Conservation (phyloP, 164 flowering plant genomes). For the Aristolochia contorta region DNA sequence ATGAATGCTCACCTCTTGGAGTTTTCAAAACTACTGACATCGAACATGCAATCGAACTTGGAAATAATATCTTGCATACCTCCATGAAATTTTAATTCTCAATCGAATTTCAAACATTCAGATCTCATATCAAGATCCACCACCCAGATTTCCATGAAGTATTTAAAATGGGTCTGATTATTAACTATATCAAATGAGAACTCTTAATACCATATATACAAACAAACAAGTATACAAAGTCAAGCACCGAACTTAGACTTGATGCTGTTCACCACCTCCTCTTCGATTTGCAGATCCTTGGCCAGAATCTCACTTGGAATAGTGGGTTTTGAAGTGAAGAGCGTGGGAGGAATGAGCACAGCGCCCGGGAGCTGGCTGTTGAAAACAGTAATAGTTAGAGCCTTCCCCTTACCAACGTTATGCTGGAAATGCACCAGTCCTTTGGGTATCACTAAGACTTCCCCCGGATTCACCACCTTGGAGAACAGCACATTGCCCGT, state of each 20-base stretch:
- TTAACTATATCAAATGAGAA: too few relatives aligned
- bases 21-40: too few relatives aligned
- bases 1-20: too few relatives aligned
- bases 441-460: conserved; percentile 55
- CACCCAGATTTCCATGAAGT: too few relatives aligned
- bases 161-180: too few relatives aligned
- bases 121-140: too few relatives aligned
- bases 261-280: conserved; percentile 23
- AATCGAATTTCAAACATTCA: too few relatives aligned
- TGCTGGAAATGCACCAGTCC: conserved; percentile 64
- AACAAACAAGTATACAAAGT: neutral
- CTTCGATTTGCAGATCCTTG: conserved; percentile 36
- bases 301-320: conserved; percentile 46
- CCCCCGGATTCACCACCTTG: conserved; percentile 38
- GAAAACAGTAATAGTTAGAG: conserved; percentile 43
- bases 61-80: too few relatives aligned
- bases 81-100: too few relatives aligned
- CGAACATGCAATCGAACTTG: too few relatives aligned
- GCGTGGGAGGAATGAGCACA: conserved; percentile 16
- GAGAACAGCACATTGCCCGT: conserved; percentile 42
- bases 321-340: conserved; percentile 46
- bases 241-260: conserved; percentile 32
- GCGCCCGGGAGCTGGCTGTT: conserved; percentile 57
- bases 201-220: too few relatives aligned
- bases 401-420: conserved; percentile 45